These are phyloP conservation scores for Epicoccum sorghinum DNA, from an alignment of 2,329 filamentous ascomycete genomes.

Conservation along the genomic window DNA sequence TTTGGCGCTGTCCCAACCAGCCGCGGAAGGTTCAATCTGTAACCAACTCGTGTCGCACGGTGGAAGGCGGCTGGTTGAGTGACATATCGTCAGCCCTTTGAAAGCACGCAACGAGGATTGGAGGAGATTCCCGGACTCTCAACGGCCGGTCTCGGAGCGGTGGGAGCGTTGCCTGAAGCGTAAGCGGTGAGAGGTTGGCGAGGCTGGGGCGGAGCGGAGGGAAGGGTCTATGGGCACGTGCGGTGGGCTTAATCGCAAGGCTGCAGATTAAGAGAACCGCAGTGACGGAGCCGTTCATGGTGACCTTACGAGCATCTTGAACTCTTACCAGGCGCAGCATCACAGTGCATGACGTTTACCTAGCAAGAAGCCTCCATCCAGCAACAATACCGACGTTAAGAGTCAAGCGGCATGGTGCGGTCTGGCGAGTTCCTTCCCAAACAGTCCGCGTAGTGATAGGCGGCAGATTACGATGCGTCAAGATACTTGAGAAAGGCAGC, in stretches of 20 bases:
- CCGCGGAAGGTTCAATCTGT: constrained; percentile 16
- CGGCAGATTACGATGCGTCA: constrained; percentile 23
- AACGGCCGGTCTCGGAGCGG: constrained; percentile 28
- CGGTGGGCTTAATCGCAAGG: constrained; percentile 18
- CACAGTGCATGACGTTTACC: constrained; percentile 10
- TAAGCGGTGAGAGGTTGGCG: constrained; percentile 26
- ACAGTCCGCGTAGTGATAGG: constrained; percentile 18
- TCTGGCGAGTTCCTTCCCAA: constrained; percentile 15
- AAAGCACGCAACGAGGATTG: constrained; percentile 20
- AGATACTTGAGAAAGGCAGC: constrained; percentile 19
- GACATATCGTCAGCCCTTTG: constrained; percentile 21
- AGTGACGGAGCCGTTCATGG: neutral
- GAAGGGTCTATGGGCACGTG: constrained; percentile 26
- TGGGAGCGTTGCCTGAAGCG: constrained; percentile 31
- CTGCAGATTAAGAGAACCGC: constrained; percentile 13
- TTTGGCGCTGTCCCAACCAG: constrained; percentile 19
- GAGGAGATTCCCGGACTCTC: constrained; percentile 22
- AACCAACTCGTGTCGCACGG: constrained; percentile 18
- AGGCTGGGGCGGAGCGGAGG: constrained; percentile 32
- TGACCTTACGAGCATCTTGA: constrained; percentile 8
- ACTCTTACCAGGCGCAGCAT: neutral
- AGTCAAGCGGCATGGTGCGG: constrained; percentile 15
- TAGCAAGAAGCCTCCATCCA: constrained; percentile 6
- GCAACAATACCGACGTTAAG: constrained; percentile 13
- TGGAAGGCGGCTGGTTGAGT: constrained; percentile 25